These are phyloP conservation scores for Aureobasidium sp. DNA, from an alignment of 2,329 filamentous ascomycete species.

Conservation along the genomic window DNA sequence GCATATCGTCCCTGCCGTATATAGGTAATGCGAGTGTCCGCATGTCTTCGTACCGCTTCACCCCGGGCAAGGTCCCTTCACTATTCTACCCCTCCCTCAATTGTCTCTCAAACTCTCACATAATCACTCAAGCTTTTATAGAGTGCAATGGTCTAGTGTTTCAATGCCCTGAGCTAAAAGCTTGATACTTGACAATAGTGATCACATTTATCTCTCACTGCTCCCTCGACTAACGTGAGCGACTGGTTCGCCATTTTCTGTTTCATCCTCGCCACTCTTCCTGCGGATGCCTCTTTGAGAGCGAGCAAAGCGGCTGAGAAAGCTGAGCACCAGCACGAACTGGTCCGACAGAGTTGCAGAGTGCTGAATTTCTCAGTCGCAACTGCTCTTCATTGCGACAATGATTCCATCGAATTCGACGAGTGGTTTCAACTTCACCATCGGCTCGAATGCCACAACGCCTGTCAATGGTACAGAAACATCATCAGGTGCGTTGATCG, in stretches of 20 bases:
- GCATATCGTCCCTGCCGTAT: neutral
- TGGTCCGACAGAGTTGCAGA: neutral
- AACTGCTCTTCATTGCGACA: neutral
- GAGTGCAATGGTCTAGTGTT: neutral
- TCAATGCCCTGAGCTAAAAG: neutral
- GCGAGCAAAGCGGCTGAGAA: neutral
- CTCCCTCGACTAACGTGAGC: neutral
- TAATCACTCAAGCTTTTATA: neutral
- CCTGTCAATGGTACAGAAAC: neutral
- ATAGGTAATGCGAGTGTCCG: neutral
- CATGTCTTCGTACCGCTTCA: neutral
- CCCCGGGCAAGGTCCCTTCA: neutral
- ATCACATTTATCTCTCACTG: neutral
- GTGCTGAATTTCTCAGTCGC: neutral
- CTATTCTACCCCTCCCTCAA: neutral
- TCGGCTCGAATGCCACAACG: neutral
- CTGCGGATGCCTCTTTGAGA: neutral
- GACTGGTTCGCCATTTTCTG: neutral
- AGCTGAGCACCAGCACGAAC: neutral
- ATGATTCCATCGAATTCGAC: neutral
- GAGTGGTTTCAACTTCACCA: neutral
- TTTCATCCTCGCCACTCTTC: neutral
- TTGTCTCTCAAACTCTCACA: slow-evolving; percentile 1
- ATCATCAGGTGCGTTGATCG: neutral
- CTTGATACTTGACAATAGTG: neutral